These are phyloP conservation scores for Cladosporium sp. DNA, from an alignment of 2,329 filamentous ascomycete species.

Conservation along the genomic window DNA sequence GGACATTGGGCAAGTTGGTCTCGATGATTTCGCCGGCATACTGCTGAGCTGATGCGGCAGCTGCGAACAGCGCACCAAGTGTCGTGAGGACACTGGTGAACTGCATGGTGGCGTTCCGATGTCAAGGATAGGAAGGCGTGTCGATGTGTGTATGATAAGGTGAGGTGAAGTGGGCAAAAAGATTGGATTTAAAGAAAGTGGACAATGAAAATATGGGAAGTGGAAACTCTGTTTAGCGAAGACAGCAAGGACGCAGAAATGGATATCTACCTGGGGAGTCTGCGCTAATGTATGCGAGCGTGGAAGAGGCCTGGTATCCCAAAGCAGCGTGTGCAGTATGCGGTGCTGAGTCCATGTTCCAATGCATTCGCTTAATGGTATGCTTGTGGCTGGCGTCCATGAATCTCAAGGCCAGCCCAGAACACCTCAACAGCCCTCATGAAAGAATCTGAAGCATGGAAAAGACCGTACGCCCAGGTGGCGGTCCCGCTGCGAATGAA, in stretches of 20 bases:
- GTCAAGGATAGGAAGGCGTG: background rate
- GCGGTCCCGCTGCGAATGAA: background rate
- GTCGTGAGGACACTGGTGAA: constrained; percentile 22
- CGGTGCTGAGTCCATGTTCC: background rate
- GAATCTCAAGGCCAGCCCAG: background rate
- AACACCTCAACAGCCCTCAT: background rate
- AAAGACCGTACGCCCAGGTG: background rate
- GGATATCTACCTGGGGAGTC: background rate
- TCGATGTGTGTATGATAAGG: background rate
- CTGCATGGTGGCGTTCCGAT: constrained; percentile 13
- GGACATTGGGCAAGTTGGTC: constrained; percentile 36
- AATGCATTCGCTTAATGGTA: background rate
- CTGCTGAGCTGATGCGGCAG: constrained; percentile 32
- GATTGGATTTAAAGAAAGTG: background rate
- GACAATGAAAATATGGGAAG: background rate
- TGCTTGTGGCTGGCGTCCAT: background rate
- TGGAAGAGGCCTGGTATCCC: background rate
- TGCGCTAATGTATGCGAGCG: background rate
- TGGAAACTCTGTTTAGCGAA: background rate
- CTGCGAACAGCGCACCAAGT: constrained; percentile 22
- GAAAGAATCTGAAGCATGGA: background rate
- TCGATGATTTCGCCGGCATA: constrained; percentile 38
- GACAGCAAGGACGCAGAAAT: background rate
- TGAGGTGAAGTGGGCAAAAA: background rate
- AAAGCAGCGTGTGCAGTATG: background rate